Conservation (phyloP, 2,329 filamentous ascomycete species). For the Atkinsonella texensis region DNA sequence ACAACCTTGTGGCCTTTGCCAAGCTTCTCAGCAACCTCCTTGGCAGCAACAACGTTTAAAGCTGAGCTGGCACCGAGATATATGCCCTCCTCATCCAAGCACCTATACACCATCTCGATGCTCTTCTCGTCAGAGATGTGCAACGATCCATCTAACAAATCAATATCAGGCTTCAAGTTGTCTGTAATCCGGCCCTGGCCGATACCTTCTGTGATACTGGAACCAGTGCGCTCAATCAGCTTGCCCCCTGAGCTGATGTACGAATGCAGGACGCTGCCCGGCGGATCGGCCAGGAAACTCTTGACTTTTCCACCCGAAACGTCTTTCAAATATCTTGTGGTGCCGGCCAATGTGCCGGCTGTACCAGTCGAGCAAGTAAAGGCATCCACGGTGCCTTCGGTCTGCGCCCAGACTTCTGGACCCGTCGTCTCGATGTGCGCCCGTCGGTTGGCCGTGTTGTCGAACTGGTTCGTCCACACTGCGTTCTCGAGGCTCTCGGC, state of each 20-base stretch:
- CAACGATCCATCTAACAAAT: constrained; percentile 71
- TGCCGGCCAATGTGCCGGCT: constrained; percentile 79
- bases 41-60: constrained; percentile 89
- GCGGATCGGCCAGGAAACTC: constrained; percentile 84
- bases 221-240: constrained; percentile 67
- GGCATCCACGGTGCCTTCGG: constrained; percentile 71
- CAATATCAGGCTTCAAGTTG: constrained; percentile 78
- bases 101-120: constrained; percentile 95
- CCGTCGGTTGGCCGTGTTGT: constrained; percentile 86
- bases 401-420: constrained; percentile 95
- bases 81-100: constrained; percentile 87
- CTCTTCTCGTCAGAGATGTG: constrained; percentile 85
- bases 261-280: constrained; percentile 82
- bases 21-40: constrained; percentile 83
- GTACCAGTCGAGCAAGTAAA: constrained; percentile 96
- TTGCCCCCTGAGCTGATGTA: constrained; percentile 81
- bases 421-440: constrained; percentile 96
- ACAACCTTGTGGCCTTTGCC: constrained; percentile 85
- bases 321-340: constrained; percentile 81
- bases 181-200: constrained; percentile 95
- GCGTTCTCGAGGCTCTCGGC: constrained; percentile 79
- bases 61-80: constrained; percentile 91
- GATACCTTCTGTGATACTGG: constrained; percentile 94
- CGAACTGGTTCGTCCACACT: constrained; percentile 99
- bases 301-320: constrained; percentile 67